Percentiles rank a stretch among this genome's conserved stretches.
Conservation (phyloP, 345 rosid genomes). For the Stellera chamaejasme region DNA sequence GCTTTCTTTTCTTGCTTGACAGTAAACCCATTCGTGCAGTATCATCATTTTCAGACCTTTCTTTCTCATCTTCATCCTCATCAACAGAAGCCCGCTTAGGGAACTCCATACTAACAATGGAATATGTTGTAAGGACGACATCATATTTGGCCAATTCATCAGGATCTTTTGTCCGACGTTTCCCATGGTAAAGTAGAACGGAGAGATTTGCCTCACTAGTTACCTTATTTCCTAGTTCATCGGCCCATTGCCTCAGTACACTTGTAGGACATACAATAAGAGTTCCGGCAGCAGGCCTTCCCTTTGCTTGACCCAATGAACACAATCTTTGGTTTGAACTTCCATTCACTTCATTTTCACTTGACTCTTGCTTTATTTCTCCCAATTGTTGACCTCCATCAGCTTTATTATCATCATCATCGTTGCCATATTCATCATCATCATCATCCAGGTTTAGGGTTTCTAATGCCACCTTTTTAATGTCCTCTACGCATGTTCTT, state of each 20-base stretch:
- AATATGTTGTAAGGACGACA: conserved; percentile 91
- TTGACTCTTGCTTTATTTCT: conserved; percentile 21
- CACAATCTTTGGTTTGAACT: conserved; percentile 8
- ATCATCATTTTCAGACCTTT: conserved; percentile 31
- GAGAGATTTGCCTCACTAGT: conserved; percentile 53
- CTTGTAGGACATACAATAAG: conserved; percentile 98
- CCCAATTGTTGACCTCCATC: conserved; percentile 17
- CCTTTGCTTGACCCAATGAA: conserved; percentile 32
- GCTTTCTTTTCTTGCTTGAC: conserved; percentile 52
- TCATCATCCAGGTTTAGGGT: conserved; percentile 65
- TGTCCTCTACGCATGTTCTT: conserved; percentile 25
- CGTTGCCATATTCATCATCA: conserved; percentile 43
- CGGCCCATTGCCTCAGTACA: conserved; percentile 93
- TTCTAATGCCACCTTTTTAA: conserved; percentile 37
- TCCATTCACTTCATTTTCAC: conserved; percentile 21
- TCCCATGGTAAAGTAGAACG: conserved; percentile 86
- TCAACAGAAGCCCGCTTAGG: conserved; percentile 76
- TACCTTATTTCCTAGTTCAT: conserved; percentile 77
- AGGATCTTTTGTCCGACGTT: conserved; percentile 85
- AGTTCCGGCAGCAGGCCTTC: conserved; percentile 94
- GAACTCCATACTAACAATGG: conserved; percentile 97
- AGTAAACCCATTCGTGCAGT: conserved; percentile 24
- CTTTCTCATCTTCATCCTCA: conserved; percentile 55
- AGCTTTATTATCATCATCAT: no score
- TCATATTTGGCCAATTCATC: conserved; percentile 72